Base-by-base conservation (phyloP, 2,329 filamentous ascomycete species). In the Cordyceps sp. region DNA sequence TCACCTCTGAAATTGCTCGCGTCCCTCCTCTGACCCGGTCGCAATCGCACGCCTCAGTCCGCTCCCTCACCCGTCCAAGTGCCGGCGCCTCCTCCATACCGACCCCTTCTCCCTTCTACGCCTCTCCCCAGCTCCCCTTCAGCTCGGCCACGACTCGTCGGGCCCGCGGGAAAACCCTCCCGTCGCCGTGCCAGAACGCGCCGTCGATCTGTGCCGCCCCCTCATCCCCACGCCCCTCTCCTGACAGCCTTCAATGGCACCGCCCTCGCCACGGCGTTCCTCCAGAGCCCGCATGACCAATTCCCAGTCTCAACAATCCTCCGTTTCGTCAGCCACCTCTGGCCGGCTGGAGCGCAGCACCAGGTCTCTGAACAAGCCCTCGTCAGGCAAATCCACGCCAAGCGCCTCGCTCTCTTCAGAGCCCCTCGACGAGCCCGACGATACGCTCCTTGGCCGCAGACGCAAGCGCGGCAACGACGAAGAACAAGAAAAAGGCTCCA, bases 251-350 rank as follows among this genome's bases (percentile, higher is more conserved):
- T 61, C 61, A 63, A 70, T 71, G 69, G 67, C 69, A 64, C 67
- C 62, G 50, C 60, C 60, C 45, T 70, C 79, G 52, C 82, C 81
- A 54, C 79, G 88, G 60, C 82, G 88, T 54, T 93, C 86, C 50
- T 90, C 86, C 57, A 78, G 88, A 69, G 84, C 84, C 63, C 81
- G 83, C 52, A 74, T 74, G 49, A 75, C 73, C 45, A 80, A 86
- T 62, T 69, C 76, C 48, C 71, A 73, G 58, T 73, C 78, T 46
- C 76, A 83, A 45, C 77, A 83, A 46, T 83, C 80, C 40, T 84
- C 80, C 39, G 75, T 80, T 31, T 88, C 83, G 26, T 86, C 76
- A 37, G 79, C 78, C 48, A 76, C 80, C 26, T 86, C 82, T 38
- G 70, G 69, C 45, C 81, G 82, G 48, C 67, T 66, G 37, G 84